phyloP scores from a whole-genome alignment of 2,329 filamentous ascomycete species.

The Chrysosporium queenslandicum region DNA sequence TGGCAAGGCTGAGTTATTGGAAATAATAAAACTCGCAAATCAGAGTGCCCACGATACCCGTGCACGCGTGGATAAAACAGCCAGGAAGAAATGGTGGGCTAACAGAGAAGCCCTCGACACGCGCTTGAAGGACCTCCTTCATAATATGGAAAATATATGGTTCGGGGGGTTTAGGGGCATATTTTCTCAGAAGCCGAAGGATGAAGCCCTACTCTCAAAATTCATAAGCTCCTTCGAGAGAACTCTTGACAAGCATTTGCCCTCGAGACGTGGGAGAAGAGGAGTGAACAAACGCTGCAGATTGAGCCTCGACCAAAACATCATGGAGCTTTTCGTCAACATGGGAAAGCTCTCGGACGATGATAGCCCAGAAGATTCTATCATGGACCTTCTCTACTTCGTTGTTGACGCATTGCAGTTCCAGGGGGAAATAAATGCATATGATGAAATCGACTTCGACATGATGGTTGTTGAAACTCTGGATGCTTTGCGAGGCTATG shows the following conservation, averaged over 20 bases:
- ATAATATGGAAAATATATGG: conserved; percentile 87
- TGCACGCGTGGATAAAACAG: conserved; percentile 62
- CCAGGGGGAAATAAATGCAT: conserved; percentile 89
- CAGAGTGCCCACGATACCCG: conserved; percentile 66
- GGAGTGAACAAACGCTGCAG: conserved; percentile 45
- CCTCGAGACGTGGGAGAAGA: conserved; percentile 59
- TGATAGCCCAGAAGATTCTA: conserved; percentile 71
- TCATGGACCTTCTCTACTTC: conserved; percentile 92
- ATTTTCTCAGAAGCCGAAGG: conserved; percentile 63
- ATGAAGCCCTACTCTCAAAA: conserved; percentile 55
- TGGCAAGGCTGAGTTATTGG: conserved; percentile 66
- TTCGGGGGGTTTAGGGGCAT: conserved; percentile 89
- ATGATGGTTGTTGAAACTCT: conserved; percentile 77
- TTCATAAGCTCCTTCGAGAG: conserved; percentile 71
- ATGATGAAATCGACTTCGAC: conserved; percentile 96
- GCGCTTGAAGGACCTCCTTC: conserved; percentile 65
- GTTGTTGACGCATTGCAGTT: conserved; percentile 95
- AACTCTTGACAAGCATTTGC: conserved; percentile 73
- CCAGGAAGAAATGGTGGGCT: conserved; percentile 80
- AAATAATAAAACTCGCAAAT: conserved; percentile 75
- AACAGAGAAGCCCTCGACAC: conserved; percentile 70
- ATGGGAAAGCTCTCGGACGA: conserved; percentile 62
- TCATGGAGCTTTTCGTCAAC: conserved; percentile 80
- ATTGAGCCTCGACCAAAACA: conserved; percentile 51
- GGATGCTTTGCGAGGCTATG: conserved; percentile 72